Conservation (phyloP, 164 flowering plant genomes). For the Macadamia tetraphylla region DNA sequence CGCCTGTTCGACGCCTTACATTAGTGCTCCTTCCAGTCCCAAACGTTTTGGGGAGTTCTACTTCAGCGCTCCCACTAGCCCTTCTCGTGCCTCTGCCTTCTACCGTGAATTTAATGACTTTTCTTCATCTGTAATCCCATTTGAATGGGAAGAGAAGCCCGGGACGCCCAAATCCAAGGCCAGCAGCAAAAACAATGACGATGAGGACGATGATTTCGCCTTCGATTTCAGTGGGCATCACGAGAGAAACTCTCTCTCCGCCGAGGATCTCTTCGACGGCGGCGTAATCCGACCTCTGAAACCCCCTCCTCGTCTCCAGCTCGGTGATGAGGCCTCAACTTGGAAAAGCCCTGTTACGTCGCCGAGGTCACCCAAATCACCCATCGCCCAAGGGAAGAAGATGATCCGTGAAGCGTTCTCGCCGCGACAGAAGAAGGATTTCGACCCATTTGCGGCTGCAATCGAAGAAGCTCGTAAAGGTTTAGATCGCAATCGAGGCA, state of each 20-base stretch:
- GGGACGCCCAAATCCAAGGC: slow-evolving; percentile 33
- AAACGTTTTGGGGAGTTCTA: slow-evolving; percentile 21
- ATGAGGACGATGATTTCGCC: slow-evolving; percentile 43
- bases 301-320: slow-evolving; percentile 37
- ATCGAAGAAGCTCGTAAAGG: slow-evolving; percentile 17
- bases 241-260: slow-evolving; percentile 35
- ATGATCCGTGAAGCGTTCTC: slow-evolving; percentile 39
- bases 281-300: slow-evolving; percentile 55
- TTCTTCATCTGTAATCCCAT: slow-evolving; percentile 24
- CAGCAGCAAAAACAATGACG: background rate
- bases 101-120: slow-evolving; percentile 17
- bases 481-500: slow-evolving; percentile 33
- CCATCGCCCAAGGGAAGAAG: slow-evolving; percentile 27
- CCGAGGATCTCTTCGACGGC: slow-evolving; percentile 71
- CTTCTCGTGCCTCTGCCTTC: slow-evolving; percentile 19
- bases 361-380: slow-evolving; percentile 33
- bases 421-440: slow-evolving; percentile 30
- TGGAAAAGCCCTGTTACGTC: slow-evolving; percentile 15
- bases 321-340: slow-evolving; percentile 2
- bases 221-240: slow-evolving; percentile 44
- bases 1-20: slow-evolving; percentile 26
- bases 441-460: slow-evolving; percentile 25
- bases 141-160: slow-evolving; percentile 47
- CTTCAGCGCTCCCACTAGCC: slow-evolving; percentile 44
- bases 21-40: slow-evolving; percentile 36